Evolutionary conservation across 176 grass and related monocot genomes (phyloP).

Genomic region (Oropetium thomaeum): DNA sequence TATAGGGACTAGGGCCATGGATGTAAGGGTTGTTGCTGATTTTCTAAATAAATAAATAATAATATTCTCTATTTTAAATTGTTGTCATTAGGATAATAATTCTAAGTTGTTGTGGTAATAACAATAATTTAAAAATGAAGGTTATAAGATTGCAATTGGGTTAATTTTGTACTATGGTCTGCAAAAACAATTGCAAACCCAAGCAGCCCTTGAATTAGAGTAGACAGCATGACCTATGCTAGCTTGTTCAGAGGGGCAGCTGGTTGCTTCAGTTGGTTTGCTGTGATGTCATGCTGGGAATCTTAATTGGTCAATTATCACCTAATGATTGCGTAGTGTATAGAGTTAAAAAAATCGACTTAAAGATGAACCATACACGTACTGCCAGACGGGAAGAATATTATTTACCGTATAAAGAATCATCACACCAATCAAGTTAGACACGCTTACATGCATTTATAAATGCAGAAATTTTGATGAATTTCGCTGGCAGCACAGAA

Average conservation of each 20-base stretch:
- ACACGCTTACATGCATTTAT: not conserved
- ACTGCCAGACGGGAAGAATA: slow-evolving; percentile 4
- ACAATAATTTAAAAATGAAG: too few relatives aligned
- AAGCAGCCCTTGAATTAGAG: not conserved
- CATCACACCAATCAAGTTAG: not conserved
- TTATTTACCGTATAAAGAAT: not conserved
- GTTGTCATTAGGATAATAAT: too few relatives aligned
- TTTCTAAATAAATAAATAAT: not conserved
- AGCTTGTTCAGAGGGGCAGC: not conserved
- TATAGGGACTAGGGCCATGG: too few relatives aligned
- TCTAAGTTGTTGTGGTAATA: too few relatives aligned
- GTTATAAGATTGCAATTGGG: not conserved
- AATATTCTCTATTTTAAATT: too few relatives aligned
- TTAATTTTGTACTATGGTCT: not conserved
- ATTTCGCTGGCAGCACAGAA: not conserved
- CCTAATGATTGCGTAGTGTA: slow-evolving; percentile 18
- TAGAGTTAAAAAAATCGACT: not conserved
- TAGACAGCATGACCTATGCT: slow-evolving; percentile 4
- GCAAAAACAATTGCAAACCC: not conserved
- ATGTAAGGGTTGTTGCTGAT: too few relatives aligned
- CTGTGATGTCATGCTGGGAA: slow-evolving; percentile 13
- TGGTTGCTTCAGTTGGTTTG: slow-evolving; percentile 19
- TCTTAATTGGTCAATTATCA: slow-evolving; percentile 6
- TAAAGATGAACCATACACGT: not conserved
- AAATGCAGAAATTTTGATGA: not conserved